Evolutionary conservation across 2,329 filamentous ascomycete genomes (phyloP), one percentile per base, ranked within the genome.

Genomic region (Alternaria longipes): DNA sequence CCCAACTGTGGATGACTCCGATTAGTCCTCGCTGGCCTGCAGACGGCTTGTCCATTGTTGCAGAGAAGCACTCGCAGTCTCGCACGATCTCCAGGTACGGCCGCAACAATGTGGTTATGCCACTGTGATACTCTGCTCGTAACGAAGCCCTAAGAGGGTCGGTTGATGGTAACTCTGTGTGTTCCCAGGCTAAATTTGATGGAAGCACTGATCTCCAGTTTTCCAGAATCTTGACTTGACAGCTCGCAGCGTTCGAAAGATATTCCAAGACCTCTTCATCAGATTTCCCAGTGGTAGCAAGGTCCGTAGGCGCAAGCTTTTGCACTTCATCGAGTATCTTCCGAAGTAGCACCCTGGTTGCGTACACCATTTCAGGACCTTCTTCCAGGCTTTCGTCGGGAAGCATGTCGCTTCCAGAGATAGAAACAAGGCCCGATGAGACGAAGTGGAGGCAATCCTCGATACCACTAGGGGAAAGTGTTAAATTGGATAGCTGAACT

Each of bases 61-160:
- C 3, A 28, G 14, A 8, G 1, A 45, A 18, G 16, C 22, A 45
- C 42, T 28, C 7, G 1, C 4, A 45, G 18, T 5, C 3, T 45
- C 3, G 3, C 12, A 28, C 8, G 9, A 28, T n/a, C 14, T 45
- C 16, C 8, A 45, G 20, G 8, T 45, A 28, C 4, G 12, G 42
- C 8, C 11, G 4, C 16, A 57, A 45, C 11, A 52, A 45, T 7
- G 6, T 20, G 6, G 22, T 20, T 28, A 38, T 14, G 22, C 54
- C 28, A 7, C 26, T 41, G 20, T 57, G 51, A 32, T 45, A 57
- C 40, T 57, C 54, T 45, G 22, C 47, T 57, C 22, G 16, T 30
- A 57, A 22, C 30, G 40, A 57, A 52, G 46, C 55, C 6, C 8
- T 57, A 12, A 57, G 16, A 52, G n/a, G 40, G 22, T 57, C n/a